Evolutionary conservation across 225 moss, liverwort and hornwort species (phyloP).

Genomic region (Sphagnum contortum): DNA sequence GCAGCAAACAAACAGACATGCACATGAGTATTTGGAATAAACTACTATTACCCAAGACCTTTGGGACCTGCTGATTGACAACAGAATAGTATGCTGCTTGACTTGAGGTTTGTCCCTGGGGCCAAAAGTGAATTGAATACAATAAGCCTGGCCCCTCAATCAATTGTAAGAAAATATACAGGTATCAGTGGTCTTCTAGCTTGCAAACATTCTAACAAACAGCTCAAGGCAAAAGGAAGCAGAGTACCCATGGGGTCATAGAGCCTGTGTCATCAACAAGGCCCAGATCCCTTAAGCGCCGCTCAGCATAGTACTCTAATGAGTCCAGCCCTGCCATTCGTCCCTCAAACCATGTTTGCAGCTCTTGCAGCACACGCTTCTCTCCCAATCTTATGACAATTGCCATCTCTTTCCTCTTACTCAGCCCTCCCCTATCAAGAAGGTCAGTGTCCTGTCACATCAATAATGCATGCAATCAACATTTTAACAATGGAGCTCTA

Average conservation of each 20-base stretch:
- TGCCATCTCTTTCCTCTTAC: slow-evolving; percentile 52
- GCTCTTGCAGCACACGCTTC: slow-evolving; percentile 84
- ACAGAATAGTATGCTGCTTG: too few species aligned
- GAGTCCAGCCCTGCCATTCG: slow-evolving; percentile 60
- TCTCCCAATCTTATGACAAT: slow-evolving; percentile 79
- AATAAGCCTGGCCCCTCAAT: too few species aligned
- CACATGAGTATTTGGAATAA: too few species aligned
- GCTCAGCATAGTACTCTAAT: slow-evolving; percentile 89
- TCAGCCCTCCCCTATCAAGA: slow-evolving; percentile 34
- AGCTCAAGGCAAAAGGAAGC: neutral
- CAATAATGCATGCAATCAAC: neutral
- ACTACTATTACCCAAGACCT: too few species aligned
- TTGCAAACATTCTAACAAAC: too few species aligned
- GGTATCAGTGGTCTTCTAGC: too few species aligned
- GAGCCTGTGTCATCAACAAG: slow-evolving; percentile 85
- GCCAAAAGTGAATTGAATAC: too few species aligned
- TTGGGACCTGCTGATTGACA: too few species aligned
- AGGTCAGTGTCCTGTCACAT: slow-evolving; percentile 44
- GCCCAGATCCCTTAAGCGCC: slow-evolving; percentile 77
- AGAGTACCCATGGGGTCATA: slow-evolving; percentile 89
- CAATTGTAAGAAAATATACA: too few species aligned
- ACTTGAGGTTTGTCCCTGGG: too few species aligned
- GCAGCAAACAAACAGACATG: too few species aligned
- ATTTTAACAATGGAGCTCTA: neutral
- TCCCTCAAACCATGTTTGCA: slow-evolving; percentile 94